Percentiles rank a stretch among this genome's conserved stretches.
Evolutionary conservation across 805 yeast genomes (phyloP).

Genomic region (Brettanomyces bruxellensis): DNA sequence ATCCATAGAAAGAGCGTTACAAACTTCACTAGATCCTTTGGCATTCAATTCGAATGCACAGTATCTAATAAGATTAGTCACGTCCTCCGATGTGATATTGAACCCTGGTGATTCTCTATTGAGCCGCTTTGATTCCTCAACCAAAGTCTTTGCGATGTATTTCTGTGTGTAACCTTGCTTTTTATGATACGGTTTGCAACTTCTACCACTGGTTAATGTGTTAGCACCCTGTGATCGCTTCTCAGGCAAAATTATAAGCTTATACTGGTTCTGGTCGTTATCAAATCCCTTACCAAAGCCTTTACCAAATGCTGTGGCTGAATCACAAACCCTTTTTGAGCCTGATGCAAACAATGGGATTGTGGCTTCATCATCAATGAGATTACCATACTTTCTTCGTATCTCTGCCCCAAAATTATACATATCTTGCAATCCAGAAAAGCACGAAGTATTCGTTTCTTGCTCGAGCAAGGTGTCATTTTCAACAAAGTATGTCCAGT

Average conservation of each 20-base stretch:
- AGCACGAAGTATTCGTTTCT: constrained; percentile 43
- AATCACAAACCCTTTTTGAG: constrained; percentile 44
- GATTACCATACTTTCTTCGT: constrained; percentile 38
- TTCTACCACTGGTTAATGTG: constrained; percentile 46
- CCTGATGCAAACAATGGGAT: constrained; percentile 49
- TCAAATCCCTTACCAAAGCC: constrained; percentile 41
- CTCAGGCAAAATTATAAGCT: constrained; percentile 37
- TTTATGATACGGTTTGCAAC: constrained; percentile 30
- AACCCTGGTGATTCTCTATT: constrained; percentile 45
- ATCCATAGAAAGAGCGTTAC: constrained; percentile 57
- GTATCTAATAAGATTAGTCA: constrained; percentile 42
- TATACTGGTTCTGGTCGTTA: constrained; percentile 21
- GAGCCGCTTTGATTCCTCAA: constrained; percentile 46
- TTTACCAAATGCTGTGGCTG: constrained; percentile 46
- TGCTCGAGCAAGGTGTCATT: constrained; percentile 26
- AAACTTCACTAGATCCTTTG: constrained; percentile 56
- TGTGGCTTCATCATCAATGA: constrained; percentile 27
- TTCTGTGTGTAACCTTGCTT: constrained; percentile 15
- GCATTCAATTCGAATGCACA: constrained; percentile 75
- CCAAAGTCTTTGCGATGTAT: constrained; percentile 8
- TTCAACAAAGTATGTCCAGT: constrained; percentile 39
- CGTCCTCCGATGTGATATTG: constrained; percentile 44
- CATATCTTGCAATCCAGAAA: constrained; percentile 44
- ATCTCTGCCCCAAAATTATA: constrained; percentile 39
- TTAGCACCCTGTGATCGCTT: constrained; percentile 42